Percentiles rank a stretch among this genome's conserved stretches.
Evolutionary conservation across 1,139 yeast genomes (phyloP).

Genomic region (Yamadazyma diospyri): DNA sequence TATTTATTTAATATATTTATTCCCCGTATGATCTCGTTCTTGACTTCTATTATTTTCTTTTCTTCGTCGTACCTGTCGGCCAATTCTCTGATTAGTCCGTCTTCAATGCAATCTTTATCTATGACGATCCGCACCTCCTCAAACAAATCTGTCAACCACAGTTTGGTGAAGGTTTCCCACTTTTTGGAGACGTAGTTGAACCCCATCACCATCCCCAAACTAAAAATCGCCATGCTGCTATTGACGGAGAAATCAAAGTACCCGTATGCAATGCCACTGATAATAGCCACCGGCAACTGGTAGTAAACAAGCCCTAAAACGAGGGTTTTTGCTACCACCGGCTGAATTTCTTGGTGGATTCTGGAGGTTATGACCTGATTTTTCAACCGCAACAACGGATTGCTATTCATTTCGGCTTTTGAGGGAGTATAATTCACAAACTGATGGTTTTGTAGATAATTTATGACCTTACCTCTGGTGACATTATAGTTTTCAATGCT

Average conservation of each 20-base stretch:
- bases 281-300: slow-evolving; percentile 37
- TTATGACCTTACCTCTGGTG: slow-evolving; percentile 35
- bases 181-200: slow-evolving; percentile 39
- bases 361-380: slow-evolving; percentile 25
- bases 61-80: slow-evolving; percentile 23
- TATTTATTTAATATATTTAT: slow-evolving; percentile 10
- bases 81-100: slow-evolving; percentile 37
- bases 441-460: slow-evolving; percentile 24
- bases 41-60: slow-evolving; percentile 15
- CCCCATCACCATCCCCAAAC: slow-evolving; percentile 43
- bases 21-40: slow-evolving; percentile 19
- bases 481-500: slow-evolving; percentile 41
- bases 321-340: slow-evolving; percentile 30
- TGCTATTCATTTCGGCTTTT: slow-evolving; percentile 14
- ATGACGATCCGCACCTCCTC: slow-evolving; percentile 36
- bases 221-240: slow-evolving; percentile 31
- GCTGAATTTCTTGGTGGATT: slow-evolving; percentile 35
- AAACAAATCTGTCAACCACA: slow-evolving; percentile 30
- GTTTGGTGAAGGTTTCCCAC: slow-evolving; percentile 30
- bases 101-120: slow-evolving; percentile 37
- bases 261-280: slow-evolving; percentile 31
- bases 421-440: slow-evolving; percentile 16
- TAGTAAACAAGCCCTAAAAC: slow-evolving; percentile 32
- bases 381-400: slow-evolving; percentile 35
- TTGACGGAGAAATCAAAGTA: slow-evolving; percentile 34